A percentile compares a stretch with the other conserved stretches of the same genome.
Evolutionary conservation across 1,284 basidiomycete genomes (phyloP).

Genomic region (Stereum hirsutum): DNA sequence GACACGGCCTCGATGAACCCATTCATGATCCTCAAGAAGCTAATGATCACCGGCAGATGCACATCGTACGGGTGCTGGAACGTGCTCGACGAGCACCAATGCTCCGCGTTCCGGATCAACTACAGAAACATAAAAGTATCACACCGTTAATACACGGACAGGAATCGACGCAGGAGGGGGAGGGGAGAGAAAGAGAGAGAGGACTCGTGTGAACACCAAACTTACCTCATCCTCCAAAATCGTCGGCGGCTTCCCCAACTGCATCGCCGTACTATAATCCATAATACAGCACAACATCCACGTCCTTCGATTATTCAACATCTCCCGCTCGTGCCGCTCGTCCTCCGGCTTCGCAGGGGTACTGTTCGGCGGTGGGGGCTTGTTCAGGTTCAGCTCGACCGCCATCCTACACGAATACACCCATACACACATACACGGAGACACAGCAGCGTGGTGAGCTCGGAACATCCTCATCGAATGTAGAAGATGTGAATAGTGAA

Average conservation of each 20-base stretch:
- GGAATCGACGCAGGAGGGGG: not conserved
- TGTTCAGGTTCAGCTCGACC: slow-evolving; percentile 35
- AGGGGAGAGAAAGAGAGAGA: no score
- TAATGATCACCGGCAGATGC: slow-evolving; percentile 20
- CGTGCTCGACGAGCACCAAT: slow-evolving; percentile 16
- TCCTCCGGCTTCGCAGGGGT: slow-evolving; percentile 22
- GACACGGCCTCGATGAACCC: slow-evolving; percentile 17
- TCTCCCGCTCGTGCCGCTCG: slow-evolving; percentile 32
- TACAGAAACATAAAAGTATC: slow-evolving; percentile 4
- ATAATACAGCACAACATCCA: slow-evolving; percentile 39
- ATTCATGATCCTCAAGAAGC: slow-evolving; percentile 22
- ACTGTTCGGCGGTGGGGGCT: slow-evolving; percentile 24
- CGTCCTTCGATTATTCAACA: slow-evolving; percentile 34
- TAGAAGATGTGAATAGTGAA: no score
- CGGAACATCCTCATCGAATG: not conserved
- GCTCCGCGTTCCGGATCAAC: slow-evolving; percentile 17
- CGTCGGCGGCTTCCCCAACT: slow-evolving; percentile 36
- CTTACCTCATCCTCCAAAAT: slow-evolving; percentile 31
- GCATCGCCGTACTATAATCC: slow-evolving; percentile 31
- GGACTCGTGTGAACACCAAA: no score
- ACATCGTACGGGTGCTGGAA: slow-evolving; percentile 20
- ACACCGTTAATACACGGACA: slow-evolving; percentile 13
- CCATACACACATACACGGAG: not conserved
- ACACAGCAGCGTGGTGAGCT: not conserved
- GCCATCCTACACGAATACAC: slow-evolving; percentile 22